A percentile compares a stretch with the other conserved stretches of the same genome.
phyloP scores from a whole-genome alignment of 2,329 filamentous ascomycete species.

The Verticillium nubilum region DNA sequence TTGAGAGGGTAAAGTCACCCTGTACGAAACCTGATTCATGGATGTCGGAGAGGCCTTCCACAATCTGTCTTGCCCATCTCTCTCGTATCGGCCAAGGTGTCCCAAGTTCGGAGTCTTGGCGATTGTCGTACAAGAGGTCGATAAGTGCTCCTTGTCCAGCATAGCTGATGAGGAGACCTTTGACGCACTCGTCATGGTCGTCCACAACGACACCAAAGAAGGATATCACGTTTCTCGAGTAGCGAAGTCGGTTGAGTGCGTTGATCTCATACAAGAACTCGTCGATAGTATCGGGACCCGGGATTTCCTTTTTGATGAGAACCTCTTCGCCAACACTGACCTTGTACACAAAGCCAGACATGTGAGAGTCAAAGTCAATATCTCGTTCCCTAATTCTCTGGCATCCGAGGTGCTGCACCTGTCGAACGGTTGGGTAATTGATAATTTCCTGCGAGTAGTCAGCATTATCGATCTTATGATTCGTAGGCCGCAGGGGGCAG shows the following conservation, averaged over 20 bases:
- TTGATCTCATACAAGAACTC: constrained; percentile 98
- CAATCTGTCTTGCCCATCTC: constrained; percentile 87
- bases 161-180: constrained; percentile 84
- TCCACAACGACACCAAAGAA: constrained; percentile 88
- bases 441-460: constrained; percentile 65
- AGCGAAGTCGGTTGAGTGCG: constrained; percentile 72
- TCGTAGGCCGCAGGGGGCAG: constrained; percentile 16
- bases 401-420: constrained; percentile 68
- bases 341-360: constrained; percentile 97
- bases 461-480: background rate
- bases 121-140: constrained; percentile 80
- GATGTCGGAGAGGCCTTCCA: constrained; percentile 83
- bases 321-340: constrained; percentile 62
- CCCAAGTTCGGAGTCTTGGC: constrained; percentile 48
- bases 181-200: constrained; percentile 66
- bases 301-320: constrained; percentile 97
- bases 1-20: constrained; percentile 94
- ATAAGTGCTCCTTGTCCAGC: constrained; percentile 83
- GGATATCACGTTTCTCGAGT: constrained; percentile 71
- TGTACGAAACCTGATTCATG: constrained; percentile 96
- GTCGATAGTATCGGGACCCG: constrained; percentile 88
- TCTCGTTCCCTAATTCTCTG: constrained; percentile 64
- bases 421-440: constrained; percentile 67
- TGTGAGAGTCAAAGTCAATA: constrained; percentile 81
- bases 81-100: constrained; percentile 68